A percentile compares a stretch with the other conserved stretches of the same genome.
Conservation (phyloP, 164 flowering plant species). For the Echeveria elegans region DNA sequence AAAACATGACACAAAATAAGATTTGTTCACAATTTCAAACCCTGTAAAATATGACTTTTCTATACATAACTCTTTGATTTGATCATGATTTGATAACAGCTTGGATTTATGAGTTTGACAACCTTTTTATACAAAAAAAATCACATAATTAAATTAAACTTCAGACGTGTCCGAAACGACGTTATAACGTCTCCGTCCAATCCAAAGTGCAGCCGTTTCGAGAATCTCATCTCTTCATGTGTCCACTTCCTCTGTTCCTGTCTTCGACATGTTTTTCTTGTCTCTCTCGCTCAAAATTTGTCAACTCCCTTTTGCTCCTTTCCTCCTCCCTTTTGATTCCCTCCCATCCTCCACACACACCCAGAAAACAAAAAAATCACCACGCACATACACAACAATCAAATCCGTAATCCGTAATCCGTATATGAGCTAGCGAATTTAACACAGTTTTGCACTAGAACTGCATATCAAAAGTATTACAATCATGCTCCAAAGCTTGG, state of each 20-base stretch:
- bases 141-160: background rate
- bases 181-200: background rate
- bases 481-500: conserved; percentile 9
- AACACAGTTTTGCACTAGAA: background rate
- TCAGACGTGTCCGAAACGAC: background rate
- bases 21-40: too few relatives aligned
- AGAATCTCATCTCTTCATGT: background rate
- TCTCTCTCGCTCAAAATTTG: background rate
- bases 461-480: too few relatives aligned
- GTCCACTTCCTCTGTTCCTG: background rate
- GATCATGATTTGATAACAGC: too few relatives aligned
- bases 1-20: too few relatives aligned
- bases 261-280: conserved; percentile 2
- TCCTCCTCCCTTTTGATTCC: background rate
- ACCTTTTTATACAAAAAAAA: too few relatives aligned
- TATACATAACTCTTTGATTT: too few relatives aligned
- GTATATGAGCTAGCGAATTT: background rate
- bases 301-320: background rate
- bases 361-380: background rate
- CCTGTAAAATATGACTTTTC: too few relatives aligned
- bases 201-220: background rate
- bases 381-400: background rate
- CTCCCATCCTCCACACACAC: conserved; percentile 5
- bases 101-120: too few relatives aligned
- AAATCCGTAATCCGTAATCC: background rate